phyloP scores from a whole-genome alignment of 306 rosid species.

The Ziziphus jujuba region DNA sequence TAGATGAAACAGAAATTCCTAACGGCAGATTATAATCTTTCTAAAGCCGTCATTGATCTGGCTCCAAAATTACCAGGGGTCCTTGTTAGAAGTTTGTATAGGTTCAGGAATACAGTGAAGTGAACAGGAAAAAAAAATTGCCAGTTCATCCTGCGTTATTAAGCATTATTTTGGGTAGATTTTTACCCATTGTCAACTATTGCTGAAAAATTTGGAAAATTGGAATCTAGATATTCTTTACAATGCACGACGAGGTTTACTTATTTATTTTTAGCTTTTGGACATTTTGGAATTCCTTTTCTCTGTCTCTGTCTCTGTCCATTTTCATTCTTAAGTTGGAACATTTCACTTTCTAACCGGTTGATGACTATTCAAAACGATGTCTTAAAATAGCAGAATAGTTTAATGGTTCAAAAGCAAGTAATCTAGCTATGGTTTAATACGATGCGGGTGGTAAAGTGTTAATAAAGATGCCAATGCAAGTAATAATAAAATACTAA shows the following conservation, averaged over 20 bases:
- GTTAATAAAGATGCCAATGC: no score
- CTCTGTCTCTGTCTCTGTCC: no score
- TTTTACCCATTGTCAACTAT: conserved; percentile 39
- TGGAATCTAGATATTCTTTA: conserved; percentile 51
- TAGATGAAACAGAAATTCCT: conserved; percentile 33
- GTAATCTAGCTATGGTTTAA: no score
- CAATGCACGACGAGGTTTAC: conserved; percentile 33
- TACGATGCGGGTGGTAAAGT: no score
- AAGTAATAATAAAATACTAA: no score
- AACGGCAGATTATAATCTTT: no score
- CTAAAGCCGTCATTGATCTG: conserved; percentile 22
- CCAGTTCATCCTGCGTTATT: conserved; percentile 24
- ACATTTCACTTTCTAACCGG: no score
- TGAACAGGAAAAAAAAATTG: conserved; percentile 32
- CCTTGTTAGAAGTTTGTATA: conserved; percentile 46
- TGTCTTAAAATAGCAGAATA: no score
- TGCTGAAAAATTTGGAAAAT: conserved; percentile 29
- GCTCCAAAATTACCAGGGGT: conserved; percentile 11
- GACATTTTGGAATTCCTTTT: not conserved
- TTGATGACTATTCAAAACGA: no score
- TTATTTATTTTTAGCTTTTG: conserved; percentile 18
- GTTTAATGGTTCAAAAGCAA: no score
- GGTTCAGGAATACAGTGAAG: conserved; percentile 31
- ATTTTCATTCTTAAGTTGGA: no score
- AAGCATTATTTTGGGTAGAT: conserved; percentile 52